Percentiles rank a stretch among this genome's conserved stretches.
phyloP scores from a whole-genome alignment of 306 rosid genomes.

The Cucumis cinereus region DNA sequence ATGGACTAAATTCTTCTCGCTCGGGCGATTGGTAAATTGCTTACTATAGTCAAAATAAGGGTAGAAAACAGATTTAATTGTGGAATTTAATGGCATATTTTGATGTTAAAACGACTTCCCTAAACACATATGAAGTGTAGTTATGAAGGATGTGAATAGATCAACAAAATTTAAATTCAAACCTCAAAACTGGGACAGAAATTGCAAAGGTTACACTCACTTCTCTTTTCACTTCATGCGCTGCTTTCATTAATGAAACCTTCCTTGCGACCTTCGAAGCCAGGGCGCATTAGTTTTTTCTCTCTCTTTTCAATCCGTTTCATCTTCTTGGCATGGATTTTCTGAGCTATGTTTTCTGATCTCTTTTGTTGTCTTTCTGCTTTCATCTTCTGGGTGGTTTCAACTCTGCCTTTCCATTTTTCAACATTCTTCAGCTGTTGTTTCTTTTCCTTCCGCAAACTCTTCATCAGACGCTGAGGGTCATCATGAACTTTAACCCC shows the following conservation, averaged over 20 bases:
- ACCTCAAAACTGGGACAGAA: background rate
- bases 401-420: slow-evolving; percentile 66
- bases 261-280: slow-evolving; percentile 82
- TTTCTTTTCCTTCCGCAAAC: slow-evolving; percentile 60
- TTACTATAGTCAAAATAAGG: too few species aligned
- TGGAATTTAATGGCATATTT: background rate
- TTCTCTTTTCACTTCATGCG: background rate
- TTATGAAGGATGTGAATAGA: background rate
- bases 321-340: slow-evolving; percentile 57
- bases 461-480: slow-evolving; percentile 44
- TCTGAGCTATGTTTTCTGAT: slow-evolving; percentile 52
- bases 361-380: slow-evolving; percentile 64
- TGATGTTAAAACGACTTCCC: background rate
- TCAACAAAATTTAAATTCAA: background rate
- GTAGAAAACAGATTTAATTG: background rate
- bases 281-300: slow-evolving; percentile 80
- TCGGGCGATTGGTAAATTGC: background rate
- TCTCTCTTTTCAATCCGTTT: slow-evolving; percentile 66
- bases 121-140: background rate
- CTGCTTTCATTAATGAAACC: slow-evolving; percentile 39
- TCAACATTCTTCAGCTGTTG: slow-evolving; percentile 51
- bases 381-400: slow-evolving; percentile 51
- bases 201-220: background rate
- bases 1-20: background rate
- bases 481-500: slow-evolving; percentile 82